Conservation (phyloP, 192 early-diverging fungal genomes). For the Pilaira anomala region DNA sequence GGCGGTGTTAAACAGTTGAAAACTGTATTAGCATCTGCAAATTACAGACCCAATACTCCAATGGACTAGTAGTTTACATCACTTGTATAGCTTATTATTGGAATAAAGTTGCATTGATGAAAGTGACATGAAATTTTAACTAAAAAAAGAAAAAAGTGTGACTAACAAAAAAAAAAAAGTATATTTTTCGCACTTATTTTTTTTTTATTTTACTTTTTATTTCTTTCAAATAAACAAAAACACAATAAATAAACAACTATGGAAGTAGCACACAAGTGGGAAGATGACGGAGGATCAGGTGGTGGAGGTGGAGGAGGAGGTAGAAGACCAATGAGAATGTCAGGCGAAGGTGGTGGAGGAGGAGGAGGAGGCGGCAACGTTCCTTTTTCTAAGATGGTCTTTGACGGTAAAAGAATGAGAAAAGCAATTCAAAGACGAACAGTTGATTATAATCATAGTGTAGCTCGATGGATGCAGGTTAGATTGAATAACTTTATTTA, state of each 20-base stretch:
- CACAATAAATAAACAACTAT: background rate
- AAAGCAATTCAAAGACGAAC: slow-evolving; percentile 91
- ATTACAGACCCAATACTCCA: too few relatives aligned
- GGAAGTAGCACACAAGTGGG: slow-evolving; percentile 19
- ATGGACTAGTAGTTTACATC: too few relatives aligned
- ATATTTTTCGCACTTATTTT: too few relatives aligned
- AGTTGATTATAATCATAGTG: slow-evolving; percentile 87
- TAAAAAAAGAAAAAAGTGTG: too few relatives aligned
- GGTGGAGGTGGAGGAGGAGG: background rate
- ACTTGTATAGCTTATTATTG: too few relatives aligned
- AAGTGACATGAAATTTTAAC: too few relatives aligned
- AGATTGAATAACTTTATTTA: slow-evolving; percentile 10
- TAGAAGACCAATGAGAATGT: slow-evolving; percentile 5
- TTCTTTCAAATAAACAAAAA: background rate
- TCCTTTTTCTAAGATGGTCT: slow-evolving; percentile 36
- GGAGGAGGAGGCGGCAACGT: slow-evolving; percentile 2
- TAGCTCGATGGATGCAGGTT: slow-evolving; percentile 77
- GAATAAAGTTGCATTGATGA: too few relatives aligned
- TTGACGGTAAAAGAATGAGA: slow-evolving; percentile 78
- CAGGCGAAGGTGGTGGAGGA: background rate
- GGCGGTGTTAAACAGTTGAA: slow-evolving; percentile 22
- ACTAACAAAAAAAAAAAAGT: too few relatives aligned
- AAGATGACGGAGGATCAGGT: slow-evolving; percentile 5
- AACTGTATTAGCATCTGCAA: background rate
- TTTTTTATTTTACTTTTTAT: too few relatives aligned